These are phyloP conservation scores for Staphylotrichum tortipilum DNA, from an alignment of 495 filamentous ascomycete species.

Conservation along the genomic window DNA sequence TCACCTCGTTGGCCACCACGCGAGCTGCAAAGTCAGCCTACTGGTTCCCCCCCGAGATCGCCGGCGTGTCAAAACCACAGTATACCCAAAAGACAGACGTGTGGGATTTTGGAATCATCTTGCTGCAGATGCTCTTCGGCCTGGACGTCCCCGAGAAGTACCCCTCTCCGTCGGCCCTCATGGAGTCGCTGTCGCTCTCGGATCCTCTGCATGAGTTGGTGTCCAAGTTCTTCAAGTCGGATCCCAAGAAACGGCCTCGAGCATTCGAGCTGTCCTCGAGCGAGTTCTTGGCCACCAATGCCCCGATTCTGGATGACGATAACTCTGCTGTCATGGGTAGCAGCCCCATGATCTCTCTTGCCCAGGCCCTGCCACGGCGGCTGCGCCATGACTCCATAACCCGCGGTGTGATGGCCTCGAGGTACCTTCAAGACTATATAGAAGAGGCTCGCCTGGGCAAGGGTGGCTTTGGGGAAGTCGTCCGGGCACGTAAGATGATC, in stretches of 20 bases:
- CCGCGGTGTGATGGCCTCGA: slow-evolving; percentile 43
- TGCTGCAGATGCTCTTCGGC: slow-evolving; percentile 93
- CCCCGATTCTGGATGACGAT: slow-evolving; percentile 43
- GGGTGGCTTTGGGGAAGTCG: slow-evolving; percentile 95
- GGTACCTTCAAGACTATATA: slow-evolving; percentile 81
- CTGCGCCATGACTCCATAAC: slow-evolving; percentile 44
- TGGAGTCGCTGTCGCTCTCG: slow-evolving; percentile 55
- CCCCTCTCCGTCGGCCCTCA: slow-evolving; percentile 62
- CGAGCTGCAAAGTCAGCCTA: slow-evolving; percentile 62
- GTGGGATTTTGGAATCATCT: slow-evolving; percentile 85
- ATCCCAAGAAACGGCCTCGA: slow-evolving; percentile 74
- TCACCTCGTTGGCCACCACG: slow-evolving; percentile 35
- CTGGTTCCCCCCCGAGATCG: slow-evolving; percentile 77
- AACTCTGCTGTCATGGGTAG: slow-evolving; percentile 23
- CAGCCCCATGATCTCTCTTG: slow-evolving; percentile 32
- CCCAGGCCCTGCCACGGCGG: slow-evolving; percentile 31
- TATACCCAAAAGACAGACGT: slow-evolving; percentile 79
- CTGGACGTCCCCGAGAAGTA: slow-evolving; percentile 65
- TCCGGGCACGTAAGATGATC: slow-evolving; percentile 87
- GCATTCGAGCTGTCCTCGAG: slow-evolving; percentile 85
- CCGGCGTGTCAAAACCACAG: slow-evolving; percentile 47
- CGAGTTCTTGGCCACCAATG: slow-evolving; percentile 68
- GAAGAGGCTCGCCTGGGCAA: slow-evolving; percentile 83
- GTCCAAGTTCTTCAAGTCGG: slow-evolving; percentile 68
- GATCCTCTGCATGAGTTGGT: slow-evolving; percentile 70